Conservation (phyloP, 2,329 filamentous ascomycete genomes). For the Juglanconis oblonga region DNA sequence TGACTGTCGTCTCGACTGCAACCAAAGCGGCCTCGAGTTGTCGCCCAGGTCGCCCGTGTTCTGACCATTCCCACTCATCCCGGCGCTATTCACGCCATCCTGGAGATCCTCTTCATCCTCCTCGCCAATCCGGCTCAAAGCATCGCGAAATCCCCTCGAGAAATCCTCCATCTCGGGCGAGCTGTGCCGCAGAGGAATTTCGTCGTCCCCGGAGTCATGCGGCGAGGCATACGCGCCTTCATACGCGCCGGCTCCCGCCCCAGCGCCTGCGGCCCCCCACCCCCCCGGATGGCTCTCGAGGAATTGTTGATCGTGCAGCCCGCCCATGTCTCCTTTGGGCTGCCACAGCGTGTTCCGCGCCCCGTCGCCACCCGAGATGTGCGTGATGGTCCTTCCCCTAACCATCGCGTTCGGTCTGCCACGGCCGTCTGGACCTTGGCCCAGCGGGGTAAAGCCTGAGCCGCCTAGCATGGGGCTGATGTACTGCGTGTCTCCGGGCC, state of each 20-base stretch:
- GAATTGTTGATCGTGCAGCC: constrained; percentile 20
- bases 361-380: constrained; percentile 11
- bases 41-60: constrained; percentile 15
- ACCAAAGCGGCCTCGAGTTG: constrained; percentile 43
- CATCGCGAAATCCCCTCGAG: constrained; percentile 39
- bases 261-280: constrained; percentile 19
- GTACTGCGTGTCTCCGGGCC: constrained; percentile 34
- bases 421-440: constrained; percentile 25
- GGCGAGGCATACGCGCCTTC: constrained; percentile 14
- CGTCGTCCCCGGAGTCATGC: constrained; percentile 27
- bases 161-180: constrained; percentile 45
- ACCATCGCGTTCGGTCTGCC: neutral
- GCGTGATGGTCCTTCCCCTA: constrained; percentile 15
- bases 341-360: constrained; percentile 12
- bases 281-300: constrained; percentile 20
- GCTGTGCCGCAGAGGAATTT: constrained; percentile 33
- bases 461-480: constrained; percentile 33
- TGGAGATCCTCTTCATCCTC: constrained; percentile 32
- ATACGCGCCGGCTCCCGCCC: constrained; percentile 1
- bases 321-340: neutral
- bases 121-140: constrained; percentile 36
- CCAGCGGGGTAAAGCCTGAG: constrained; percentile 37
- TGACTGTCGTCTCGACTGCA: constrained; percentile 49
- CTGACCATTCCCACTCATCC: constrained; percentile 12
- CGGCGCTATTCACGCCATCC: constrained; percentile 7